These are phyloP conservation scores for Colletotrichum tabaci DNA, from an alignment of 2,329 filamentous ascomycete species.

Conservation along the genomic window DNA sequence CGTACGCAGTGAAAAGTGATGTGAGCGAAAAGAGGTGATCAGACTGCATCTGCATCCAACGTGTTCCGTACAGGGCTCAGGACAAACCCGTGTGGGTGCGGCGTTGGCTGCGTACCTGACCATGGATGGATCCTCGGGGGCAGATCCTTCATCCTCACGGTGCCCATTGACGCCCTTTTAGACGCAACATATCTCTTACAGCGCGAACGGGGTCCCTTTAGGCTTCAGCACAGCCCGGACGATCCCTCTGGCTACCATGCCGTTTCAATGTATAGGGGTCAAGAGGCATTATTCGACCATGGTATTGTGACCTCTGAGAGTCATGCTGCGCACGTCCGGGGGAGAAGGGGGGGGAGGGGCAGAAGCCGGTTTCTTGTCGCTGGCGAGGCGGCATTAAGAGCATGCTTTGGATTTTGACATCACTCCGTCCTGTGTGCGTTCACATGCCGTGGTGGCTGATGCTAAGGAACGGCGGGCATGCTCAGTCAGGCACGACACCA, in stretches of 20 bases:
- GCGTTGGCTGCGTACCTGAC: not conserved
- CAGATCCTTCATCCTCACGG: slow-evolving; percentile 1
- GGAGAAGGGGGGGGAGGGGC: too few species aligned
- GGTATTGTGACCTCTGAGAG: not conserved
- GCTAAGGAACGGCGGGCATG: not conserved
- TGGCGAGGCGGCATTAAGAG: not conserved
- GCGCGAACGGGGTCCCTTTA: not conserved
- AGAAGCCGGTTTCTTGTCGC: not conserved
- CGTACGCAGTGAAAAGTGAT: not conserved
- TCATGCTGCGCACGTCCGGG: not conserved
- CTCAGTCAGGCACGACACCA: not conserved
- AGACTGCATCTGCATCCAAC: not conserved
- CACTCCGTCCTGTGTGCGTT: too few species aligned
- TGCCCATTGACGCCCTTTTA: not conserved
- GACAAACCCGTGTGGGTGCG: not conserved
- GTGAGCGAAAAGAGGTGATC: slow-evolving; percentile 6
- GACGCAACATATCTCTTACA: slow-evolving; percentile 14
- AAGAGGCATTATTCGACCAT: slow-evolving; percentile 3
- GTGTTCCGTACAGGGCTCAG: not conserved
- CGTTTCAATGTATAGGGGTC: slow-evolving; percentile 3
- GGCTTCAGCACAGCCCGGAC: not conserved
- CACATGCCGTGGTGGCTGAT: not conserved
- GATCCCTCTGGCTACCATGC: not conserved
- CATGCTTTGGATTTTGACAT: not conserved
- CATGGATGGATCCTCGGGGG: not conserved